Base-by-base conservation (phyloP, 2,329 filamentous ascomycete genomes). In the Remersonia thermophila region DNA sequence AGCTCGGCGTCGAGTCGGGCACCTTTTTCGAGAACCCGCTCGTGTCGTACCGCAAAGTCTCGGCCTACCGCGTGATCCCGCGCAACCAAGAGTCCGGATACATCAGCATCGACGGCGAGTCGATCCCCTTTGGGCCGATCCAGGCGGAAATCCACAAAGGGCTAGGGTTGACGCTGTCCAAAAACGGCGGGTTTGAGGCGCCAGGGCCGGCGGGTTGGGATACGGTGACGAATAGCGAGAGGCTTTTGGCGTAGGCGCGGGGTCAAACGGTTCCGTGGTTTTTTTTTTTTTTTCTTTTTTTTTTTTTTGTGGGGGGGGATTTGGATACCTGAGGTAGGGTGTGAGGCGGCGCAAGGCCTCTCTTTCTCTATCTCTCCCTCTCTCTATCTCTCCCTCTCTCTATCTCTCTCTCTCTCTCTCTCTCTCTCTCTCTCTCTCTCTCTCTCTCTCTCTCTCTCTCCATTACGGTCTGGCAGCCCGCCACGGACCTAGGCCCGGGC, bases 51-150 rank as follows among this genome's bases (percentile, higher is more conserved):
- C 73, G 78, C 49, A 98, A 98, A 57, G 71, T 95, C 3, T 70
- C 72, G n/a, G 91, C 80, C 0, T 95, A 91, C 55, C 73, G 91
- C 29, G 79, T 98, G 44, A 78, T 79, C 3, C 91, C 91, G 0
- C 76, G 73, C 36, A 62, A 80, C 43, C 69, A 78, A 49, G 63
- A 40, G 27, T 36, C 72, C 27, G 70, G 89, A 2, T 91, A 83
- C 55, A 93, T 98, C 55, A 93, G 85, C 55, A 85, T 98, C 46
- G 91, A 96, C 52, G 91, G 91, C 27, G 91, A 98, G 60, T 71
- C 73, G 36, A 68, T 93, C 3, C 82, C 85, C 0, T 96, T 93
- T 55, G 80, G 80, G 49, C 81, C 84, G 0, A 93, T 95, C 54
- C 91, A 98, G 62, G 84, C 79, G 2, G 91, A 98, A 60, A 69